Percentiles rank a stretch among this genome's conserved stretches.
These are phyloP conservation scores for Perkinsus olseni DNA, from an alignment of 169 alveolate species.

Conservation along the genomic window DNA sequence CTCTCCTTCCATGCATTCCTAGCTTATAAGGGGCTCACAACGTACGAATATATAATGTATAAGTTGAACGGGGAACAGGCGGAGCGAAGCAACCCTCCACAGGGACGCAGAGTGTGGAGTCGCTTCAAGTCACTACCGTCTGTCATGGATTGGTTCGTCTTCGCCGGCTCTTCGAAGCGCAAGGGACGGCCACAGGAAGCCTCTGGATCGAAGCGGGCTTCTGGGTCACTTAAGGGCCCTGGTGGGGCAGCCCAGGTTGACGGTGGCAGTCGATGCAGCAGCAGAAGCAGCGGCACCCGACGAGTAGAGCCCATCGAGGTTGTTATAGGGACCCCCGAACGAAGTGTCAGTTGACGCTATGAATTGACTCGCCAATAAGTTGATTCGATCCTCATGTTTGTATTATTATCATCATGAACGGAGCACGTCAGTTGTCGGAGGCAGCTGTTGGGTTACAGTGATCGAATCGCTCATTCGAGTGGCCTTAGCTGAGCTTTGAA, in stretches of 20 bases:
- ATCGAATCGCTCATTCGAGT: too few relatives aligned
- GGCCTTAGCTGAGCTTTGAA: too few relatives aligned
- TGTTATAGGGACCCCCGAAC: not conserved
- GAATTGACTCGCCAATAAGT: too few relatives aligned
- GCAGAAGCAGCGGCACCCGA: not conserved
- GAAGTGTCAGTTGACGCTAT: not conserved
- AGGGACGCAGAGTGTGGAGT: not conserved
- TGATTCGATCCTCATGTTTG: not conserved
- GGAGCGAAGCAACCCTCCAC: not conserved
- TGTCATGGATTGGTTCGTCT: not conserved
- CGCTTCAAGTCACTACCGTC: not conserved
- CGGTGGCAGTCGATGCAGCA: not conserved
- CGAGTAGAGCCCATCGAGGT: not conserved
- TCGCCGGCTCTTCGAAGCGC: not conserved
- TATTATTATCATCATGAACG: not conserved
- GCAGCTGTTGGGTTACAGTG: too few relatives aligned
- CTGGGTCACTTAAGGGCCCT: too few relatives aligned
- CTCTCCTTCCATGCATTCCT: conserved; percentile 37
- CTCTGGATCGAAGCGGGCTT: not conserved
- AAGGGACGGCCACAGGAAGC: not conserved
- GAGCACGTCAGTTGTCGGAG: too few relatives aligned
- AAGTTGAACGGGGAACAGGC: not conserved
- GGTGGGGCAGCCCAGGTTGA: not conserved
- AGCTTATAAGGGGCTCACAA: conserved; percentile 38
- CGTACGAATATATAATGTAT: conserved; percentile 37